Conservation (phyloP, 208 protist species). For the Tritrichomonas musculus region DNA sequence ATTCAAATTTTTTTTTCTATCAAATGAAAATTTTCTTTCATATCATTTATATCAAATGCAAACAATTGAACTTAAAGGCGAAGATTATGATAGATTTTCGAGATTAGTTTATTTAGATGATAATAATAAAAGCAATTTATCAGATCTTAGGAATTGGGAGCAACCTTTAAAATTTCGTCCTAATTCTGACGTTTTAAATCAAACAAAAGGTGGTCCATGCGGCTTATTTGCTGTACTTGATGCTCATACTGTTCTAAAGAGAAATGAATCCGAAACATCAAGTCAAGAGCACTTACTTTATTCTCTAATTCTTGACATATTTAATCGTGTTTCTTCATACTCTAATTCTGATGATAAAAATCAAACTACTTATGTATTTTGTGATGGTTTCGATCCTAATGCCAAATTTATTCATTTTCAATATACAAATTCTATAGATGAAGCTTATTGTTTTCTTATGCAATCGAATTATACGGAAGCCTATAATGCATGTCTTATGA, state of each 20-base stretch:
- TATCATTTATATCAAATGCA: too few species aligned
- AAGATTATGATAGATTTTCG: too few species aligned
- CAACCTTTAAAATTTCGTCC: not conserved
- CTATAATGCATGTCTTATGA: not conserved
- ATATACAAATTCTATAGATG: not conserved
- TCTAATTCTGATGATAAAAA: too few species aligned
- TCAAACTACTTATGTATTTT: too few species aligned
- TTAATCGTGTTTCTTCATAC: not conserved
- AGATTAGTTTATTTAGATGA: too few species aligned
- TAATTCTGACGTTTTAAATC: not conserved
- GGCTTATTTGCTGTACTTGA: not conserved
- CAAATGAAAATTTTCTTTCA: too few species aligned
- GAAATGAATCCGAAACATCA: not conserved
- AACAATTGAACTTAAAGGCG: too few species aligned
- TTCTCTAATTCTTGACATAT: not conserved
- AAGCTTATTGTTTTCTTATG: not conserved
- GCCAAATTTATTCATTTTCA: not conserved
- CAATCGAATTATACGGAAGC: not conserved
- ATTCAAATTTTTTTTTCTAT: too few species aligned
- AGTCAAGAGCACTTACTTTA: not conserved
- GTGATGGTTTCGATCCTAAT: not conserved
- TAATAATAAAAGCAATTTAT: not conserved
- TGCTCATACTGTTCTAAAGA: not conserved
- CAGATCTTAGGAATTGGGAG: not conserved
- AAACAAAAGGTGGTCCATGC: slow-evolving; percentile 12